Base-by-base conservation (phyloP, 2,329 filamentous ascomycete genomes). In the Sphaerostilbella broomeana region DNA sequence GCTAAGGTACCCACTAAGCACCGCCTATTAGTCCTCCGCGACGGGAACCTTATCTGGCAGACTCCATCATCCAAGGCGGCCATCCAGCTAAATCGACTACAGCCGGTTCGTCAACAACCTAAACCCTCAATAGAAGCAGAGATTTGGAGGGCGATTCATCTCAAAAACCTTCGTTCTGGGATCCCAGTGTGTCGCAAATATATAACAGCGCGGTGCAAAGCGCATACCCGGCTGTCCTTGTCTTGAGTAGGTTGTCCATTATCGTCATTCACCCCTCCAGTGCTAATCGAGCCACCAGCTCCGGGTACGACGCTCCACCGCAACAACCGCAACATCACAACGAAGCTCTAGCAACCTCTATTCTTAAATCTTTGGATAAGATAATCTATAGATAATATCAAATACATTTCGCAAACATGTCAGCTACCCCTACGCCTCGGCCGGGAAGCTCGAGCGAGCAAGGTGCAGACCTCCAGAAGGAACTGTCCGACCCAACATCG, bases 381-480 rank as follows among this genome's bases (percentile, higher is more conserved):
- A n/a, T n/a, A n/a, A n/a, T n/a, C 8, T 34, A 12, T 16, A 15
- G 19, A 22, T 22, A n/a, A 15, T 10, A 36, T 17, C 33, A 5
- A 10, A 25, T 5, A 26, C 21, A 5, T 16, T 29, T 13, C 19
- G 24, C 19, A 24, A 42, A 13, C 7, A 42, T 39, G 38, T 24
- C 31, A 12, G 32, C 42, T 20, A 34, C 38, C 19, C 21, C 40
- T 26, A 45, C 47, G 20, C 29, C 37, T 21, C 50, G 47, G 18
- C 49, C 45, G 39, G 43, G 48, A 52, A 48, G 46, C 36, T 46
- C 46, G 41, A 51, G 46, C 37, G 61, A 65, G 38, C 61, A 62
- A 9, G 38, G 25, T 17, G 60, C 64, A 64, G 22, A 72, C 17
- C 5, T 19, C 21, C 36, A 68, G 55, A 68, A 59, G 44, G 62